Percentiles rank a stretch among this genome's conserved stretches.
These are phyloP conservation scores for Metroxylon sagu DNA, from an alignment of 176 grass and related monocot species.

Conservation along the genomic window DNA sequence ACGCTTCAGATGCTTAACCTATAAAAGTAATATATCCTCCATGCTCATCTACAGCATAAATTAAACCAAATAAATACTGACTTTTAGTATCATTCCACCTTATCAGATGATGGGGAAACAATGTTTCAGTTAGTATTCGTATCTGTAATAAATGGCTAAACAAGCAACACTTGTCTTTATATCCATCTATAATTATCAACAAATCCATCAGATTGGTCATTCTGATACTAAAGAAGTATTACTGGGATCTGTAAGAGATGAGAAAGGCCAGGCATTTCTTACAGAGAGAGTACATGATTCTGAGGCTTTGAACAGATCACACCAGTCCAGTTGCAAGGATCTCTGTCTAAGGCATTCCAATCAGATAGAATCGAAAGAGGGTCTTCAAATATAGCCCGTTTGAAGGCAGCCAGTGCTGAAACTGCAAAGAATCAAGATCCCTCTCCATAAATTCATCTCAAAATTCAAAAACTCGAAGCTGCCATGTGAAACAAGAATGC, in stretches of 20 bases:
- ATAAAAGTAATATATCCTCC: no score
- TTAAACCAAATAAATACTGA: no score
- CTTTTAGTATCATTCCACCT: no score
- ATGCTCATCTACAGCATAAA: no score
- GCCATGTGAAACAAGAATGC: not conserved
- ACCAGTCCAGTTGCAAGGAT: slow-evolving; percentile 83
- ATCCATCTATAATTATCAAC: no score
- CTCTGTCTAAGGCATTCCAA: slow-evolving; percentile 47
- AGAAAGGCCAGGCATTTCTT: slow-evolving; percentile 23
- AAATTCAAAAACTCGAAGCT: no score
- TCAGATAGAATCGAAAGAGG: slow-evolving; percentile 67
- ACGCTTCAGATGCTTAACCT: not conserved
- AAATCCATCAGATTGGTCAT: no score
- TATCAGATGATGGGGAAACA: no score
- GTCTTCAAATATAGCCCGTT: slow-evolving; percentile 67
- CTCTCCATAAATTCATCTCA: not conserved
- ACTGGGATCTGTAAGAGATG: not conserved
- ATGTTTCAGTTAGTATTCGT: no score
- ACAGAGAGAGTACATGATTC: slow-evolving; percentile 74
- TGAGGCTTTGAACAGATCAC: slow-evolving; percentile 62
- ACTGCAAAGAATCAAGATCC: slow-evolving; percentile 22
- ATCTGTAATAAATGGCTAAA: no score
- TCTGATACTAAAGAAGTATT: no score
- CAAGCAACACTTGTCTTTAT: no score
- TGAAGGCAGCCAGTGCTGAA: slow-evolving; percentile 59